phyloP scores from a whole-genome alignment of 2,329 filamentous ascomycete genomes.

The Cercospora beticola region DNA sequence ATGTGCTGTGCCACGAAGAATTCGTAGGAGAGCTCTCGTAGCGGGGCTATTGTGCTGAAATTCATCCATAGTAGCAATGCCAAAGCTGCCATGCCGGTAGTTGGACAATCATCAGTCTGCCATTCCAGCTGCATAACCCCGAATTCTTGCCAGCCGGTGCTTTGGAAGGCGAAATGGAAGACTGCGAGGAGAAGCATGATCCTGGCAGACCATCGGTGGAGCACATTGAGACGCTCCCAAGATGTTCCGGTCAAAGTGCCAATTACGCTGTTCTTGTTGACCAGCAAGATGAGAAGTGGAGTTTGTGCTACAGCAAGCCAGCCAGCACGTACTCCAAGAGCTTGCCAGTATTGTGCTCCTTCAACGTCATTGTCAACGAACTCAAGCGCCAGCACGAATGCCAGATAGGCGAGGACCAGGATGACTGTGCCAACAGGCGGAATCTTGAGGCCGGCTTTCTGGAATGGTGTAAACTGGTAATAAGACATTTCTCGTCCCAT shows the following conservation, averaged over 20 bases:
- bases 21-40: conserved; percentile 31
- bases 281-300: conserved; percentile 41
- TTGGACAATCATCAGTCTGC: conserved; percentile 29
- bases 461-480: conserved; percentile 34
- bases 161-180: conserved; percentile 35
- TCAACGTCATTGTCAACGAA: conserved; percentile 29
- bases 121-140: conserved; percentile 30
- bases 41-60: conserved; percentile 30
- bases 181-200: conserved; percentile 35
- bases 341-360: conserved; percentile 31
- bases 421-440: conserved; percentile 31
- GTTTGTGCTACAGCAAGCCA: conserved; percentile 42
- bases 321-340: conserved; percentile 38
- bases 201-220: conserved; percentile 41
- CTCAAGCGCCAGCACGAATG: conserved; percentile 33
- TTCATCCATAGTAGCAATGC: conserved; percentile 35
- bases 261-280: conserved; percentile 43
- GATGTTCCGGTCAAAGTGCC: conserved; percentile 34
- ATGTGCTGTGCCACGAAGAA: conserved; percentile 41
- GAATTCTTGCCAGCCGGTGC: conserved; percentile 29
- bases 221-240: conserved; percentile 39
- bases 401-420: conserved; percentile 29
- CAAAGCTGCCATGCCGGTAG: conserved; percentile 35
- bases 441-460: conserved; percentile 25
- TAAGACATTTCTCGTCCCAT: conserved; percentile 39